Conservation (phyloP, 2,329 filamentous ascomycete genomes). For the Epichloe baconii region DNA sequence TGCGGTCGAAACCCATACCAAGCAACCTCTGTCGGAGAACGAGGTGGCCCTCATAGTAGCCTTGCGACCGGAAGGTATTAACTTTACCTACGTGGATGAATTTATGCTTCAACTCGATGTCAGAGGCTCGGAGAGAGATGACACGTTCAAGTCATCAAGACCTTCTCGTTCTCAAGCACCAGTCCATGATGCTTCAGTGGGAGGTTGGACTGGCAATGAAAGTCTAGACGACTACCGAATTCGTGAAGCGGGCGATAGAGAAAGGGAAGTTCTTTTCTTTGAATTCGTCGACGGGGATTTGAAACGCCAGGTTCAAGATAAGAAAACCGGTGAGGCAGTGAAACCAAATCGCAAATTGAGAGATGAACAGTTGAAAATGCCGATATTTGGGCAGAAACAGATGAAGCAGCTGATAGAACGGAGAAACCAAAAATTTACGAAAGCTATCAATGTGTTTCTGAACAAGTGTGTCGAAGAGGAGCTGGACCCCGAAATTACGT, state of each 20-base stretch:
- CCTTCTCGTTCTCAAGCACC: constrained; percentile 37
- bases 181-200: constrained; percentile 42
- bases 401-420: constrained; percentile 84
- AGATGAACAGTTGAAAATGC: constrained; percentile 78
- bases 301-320: constrained; percentile 61
- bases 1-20: constrained; percentile 73
- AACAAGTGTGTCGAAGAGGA: constrained; percentile 54
- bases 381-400: constrained; percentile 84
- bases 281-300: constrained; percentile 88
- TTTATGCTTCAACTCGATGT: constrained; percentile 69
- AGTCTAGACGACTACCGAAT: constrained; percentile 19
- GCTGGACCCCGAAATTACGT: constrained; percentile 51
- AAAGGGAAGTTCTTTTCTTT: constrained; percentile 67
- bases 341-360: constrained; percentile 55
- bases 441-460: constrained; percentile 65
- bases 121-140: constrained; percentile 52
- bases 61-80: constrained; percentile 64
- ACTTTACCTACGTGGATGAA: constrained; percentile 79
- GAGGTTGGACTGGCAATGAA: constrained; percentile 39
- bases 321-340: constrained; percentile 59
- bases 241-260: constrained; percentile 13
- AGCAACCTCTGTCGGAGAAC: constrained; percentile 53
- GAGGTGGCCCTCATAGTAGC: constrained; percentile 76
- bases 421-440: constrained; percentile 70
- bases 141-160: constrained; percentile 38